Percentiles rank a stretch among this genome's conserved stretches.
phyloP scores from a whole-genome alignment of 306 rosid species.

The Vigna nakashimae region DNA sequence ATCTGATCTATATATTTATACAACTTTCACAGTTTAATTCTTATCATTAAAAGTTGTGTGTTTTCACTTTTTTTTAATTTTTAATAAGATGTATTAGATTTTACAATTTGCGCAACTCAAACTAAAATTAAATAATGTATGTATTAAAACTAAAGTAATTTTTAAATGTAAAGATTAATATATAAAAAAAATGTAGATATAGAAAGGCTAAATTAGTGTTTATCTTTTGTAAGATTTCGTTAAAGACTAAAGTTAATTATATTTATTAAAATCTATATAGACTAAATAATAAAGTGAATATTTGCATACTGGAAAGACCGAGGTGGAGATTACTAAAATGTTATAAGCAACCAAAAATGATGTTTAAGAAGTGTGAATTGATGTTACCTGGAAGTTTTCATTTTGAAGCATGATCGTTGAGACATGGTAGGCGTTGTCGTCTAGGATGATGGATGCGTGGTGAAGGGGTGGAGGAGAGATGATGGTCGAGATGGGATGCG shows the following conservation, averaged over 20 bases:
- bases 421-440: constrained; percentile 72
- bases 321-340: background rate
- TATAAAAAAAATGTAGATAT: too few relatives aligned
- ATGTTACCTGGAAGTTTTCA: constrained; percentile 74
- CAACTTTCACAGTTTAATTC: too few relatives aligned
- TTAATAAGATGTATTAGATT: too few relatives aligned
- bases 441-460: constrained; percentile 81
- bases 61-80: too few relatives aligned
- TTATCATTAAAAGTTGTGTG: too few relatives aligned
- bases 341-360: background rate
- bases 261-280: background rate
- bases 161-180: too few relatives aligned
- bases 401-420: constrained; percentile 80
- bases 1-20: too few relatives aligned
- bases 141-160: too few relatives aligned
- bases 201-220: background rate
- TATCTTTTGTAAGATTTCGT: background rate
- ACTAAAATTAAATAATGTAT: too few relatives aligned
- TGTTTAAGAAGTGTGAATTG: background rate
- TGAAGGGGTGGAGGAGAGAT: constrained; percentile 82
- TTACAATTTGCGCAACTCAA: too few relatives aligned
- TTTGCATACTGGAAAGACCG: background rate
- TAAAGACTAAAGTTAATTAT: background rate
- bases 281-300: background rate
- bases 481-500: constrained; percentile 74